Conservation (phyloP, 352 stramenopile genomes). For the Globisporangium carolinianum region DNA sequence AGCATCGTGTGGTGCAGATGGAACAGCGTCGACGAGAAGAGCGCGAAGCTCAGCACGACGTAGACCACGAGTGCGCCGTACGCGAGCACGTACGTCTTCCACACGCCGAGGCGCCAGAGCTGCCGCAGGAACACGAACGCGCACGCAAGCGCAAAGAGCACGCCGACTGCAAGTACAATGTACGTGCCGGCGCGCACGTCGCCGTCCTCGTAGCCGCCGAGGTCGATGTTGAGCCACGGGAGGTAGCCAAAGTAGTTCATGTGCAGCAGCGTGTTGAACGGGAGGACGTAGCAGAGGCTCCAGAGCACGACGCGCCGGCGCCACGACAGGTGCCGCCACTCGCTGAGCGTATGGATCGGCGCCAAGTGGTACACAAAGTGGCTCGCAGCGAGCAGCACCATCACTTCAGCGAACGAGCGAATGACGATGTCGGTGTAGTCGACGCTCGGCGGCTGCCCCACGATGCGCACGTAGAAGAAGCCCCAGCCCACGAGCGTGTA, state of each 20-base stretch:
- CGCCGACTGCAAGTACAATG: conserved; percentile 36
- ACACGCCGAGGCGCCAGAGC: conserved; percentile 33
- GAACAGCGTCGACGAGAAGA: conserved; percentile 56
- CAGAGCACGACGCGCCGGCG: conserved; percentile 42
- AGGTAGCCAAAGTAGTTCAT: conserved; percentile 70
- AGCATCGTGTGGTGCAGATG: conserved; percentile 78
- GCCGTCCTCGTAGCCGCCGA: conserved; percentile 52
- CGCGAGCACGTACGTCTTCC: conserved; percentile 24
- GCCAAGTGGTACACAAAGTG: conserved; percentile 35
- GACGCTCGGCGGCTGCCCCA: conserved; percentile 50
- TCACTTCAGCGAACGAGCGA: conserved; percentile 45
- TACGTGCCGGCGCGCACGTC: conserved; percentile 52
- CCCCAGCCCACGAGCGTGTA: conserved; percentile 49
- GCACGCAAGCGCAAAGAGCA: conserved; percentile 22
- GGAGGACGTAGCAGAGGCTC: conserved; percentile 54
- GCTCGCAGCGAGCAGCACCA: conserved; percentile 51
- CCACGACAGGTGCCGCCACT: conserved; percentile 25
- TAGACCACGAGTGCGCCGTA: conserved; percentile 26
- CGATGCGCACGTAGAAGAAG: conserved; percentile 66
- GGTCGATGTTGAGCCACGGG: conserved; percentile 64
- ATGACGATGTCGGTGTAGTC: conserved; percentile 53
- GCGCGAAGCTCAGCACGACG: conserved; percentile 38
- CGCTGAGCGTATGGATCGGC: conserved; percentile 35
- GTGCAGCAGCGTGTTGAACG: conserved; percentile 67
- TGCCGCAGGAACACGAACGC: conserved; percentile 31